Evolutionary conservation across 2,329 filamentous ascomycete species (phyloP).

Genomic region (Catunica adiposa): DNA sequence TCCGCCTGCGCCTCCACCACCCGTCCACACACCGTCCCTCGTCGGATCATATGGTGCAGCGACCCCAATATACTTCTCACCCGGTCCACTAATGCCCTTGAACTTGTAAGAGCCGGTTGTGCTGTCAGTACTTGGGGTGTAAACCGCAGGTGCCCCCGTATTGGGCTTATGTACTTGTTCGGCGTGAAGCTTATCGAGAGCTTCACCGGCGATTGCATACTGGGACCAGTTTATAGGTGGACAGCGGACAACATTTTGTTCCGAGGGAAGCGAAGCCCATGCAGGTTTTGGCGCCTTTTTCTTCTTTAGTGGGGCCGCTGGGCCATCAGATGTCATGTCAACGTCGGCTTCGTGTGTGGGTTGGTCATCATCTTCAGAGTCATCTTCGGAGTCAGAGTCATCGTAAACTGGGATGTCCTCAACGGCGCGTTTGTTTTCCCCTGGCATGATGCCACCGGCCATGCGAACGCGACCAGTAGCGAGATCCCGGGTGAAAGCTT

Average conservation of each 20-base stretch:
- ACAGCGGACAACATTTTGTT: constrained; percentile 70
- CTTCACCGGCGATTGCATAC: constrained; percentile 64
- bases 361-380: constrained; percentile 19
- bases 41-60: constrained; percentile 40
- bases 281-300: constrained; percentile 19
- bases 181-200: constrained; percentile 67
- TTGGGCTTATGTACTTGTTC: constrained; percentile 56
- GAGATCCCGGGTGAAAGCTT: constrained; percentile 55
- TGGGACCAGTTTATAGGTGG: constrained; percentile 90
- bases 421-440: constrained; percentile 5
- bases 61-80: constrained; percentile 32
- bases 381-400: constrained; percentile 18
- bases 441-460: constrained; percentile 19
- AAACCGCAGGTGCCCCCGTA: constrained; percentile 33
- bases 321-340: not conserved
- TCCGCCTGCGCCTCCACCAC: too few relatives aligned
- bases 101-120: constrained; percentile 30
- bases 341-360: constrained; percentile 17
- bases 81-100: constrained; percentile 22
- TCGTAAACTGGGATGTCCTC: constrained; percentile 12
- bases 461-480: constrained; percentile 41
- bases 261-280: constrained; percentile 53
- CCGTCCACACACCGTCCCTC: constrained; percentile 22
- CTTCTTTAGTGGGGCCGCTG: constrained; percentile 8
- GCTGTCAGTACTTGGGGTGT: constrained; percentile 18